These are phyloP conservation scores for Cadophora malorum DNA, from an alignment of 2,329 filamentous ascomycete species.

Conservation along the genomic window DNA sequence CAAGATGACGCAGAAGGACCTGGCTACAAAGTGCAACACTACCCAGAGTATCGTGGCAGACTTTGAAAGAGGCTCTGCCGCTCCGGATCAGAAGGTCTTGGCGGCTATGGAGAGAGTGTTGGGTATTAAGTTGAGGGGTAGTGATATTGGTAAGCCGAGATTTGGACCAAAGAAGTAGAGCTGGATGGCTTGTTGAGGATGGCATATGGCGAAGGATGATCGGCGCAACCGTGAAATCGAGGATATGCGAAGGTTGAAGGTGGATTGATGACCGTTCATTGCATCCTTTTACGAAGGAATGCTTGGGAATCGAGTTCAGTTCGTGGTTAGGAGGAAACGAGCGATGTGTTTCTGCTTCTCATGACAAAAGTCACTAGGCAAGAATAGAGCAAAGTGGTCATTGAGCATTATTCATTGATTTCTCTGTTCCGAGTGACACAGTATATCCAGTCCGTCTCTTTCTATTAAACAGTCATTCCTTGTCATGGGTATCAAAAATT, in stretches of 20 bases:
- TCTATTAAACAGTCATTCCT: slow-evolving; percentile 22
- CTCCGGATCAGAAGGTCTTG: slow-evolving; percentile 85
- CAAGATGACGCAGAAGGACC: slow-evolving; percentile 93
- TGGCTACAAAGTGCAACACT: slow-evolving; percentile 88
- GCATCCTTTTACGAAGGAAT: slow-evolving; percentile 12
- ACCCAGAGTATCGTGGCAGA: slow-evolving; percentile 80
- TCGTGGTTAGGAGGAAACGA: background rate
- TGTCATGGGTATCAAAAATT: slow-evolving; percentile 10
- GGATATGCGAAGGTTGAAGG: background rate
- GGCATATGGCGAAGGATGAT: background rate
- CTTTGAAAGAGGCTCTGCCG: slow-evolving; percentile 80
- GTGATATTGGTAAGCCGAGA: slow-evolving; percentile 83
- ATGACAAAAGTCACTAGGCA: slow-evolving; percentile 25
- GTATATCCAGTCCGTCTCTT: background rate
- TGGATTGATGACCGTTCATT: slow-evolving; percentile 10
- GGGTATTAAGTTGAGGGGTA: slow-evolving; percentile 85
- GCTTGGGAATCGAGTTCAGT: background rate
- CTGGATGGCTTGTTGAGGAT: background rate
- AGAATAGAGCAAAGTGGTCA: slow-evolving; percentile 26
- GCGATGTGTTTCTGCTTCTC: slow-evolving; percentile 20
- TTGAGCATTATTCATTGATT: slow-evolving; percentile 27
- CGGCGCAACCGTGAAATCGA: no score
- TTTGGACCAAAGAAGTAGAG: slow-evolving; percentile 60
- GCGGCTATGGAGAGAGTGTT: slow-evolving; percentile 80
- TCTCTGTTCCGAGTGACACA: background rate